A percentile compares a stretch with the other conserved stretches of the same genome.
These are phyloP conservation scores for Paramyrothecium sp. DNA, from an alignment of 2,329 filamentous ascomycete species.

Conservation along the genomic window DNA sequence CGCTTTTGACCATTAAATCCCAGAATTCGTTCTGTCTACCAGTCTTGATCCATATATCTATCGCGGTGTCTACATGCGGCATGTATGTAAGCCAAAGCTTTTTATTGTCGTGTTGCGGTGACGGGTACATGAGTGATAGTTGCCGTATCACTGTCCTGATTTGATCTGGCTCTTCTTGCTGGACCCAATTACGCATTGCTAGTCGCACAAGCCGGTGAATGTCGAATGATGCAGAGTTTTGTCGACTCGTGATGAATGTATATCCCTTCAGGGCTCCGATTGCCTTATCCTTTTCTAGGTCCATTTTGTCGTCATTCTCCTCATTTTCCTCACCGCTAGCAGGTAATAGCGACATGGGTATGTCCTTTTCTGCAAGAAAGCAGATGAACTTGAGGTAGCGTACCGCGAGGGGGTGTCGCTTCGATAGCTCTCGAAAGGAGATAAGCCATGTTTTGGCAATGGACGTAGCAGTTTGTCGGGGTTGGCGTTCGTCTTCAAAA, in stretches of 20 bases:
- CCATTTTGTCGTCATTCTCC: conserved; percentile 1
- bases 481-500: conserved; percentile 28
- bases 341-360: conserved; percentile 9
- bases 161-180: conserved; percentile 7
- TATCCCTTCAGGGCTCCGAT: conserved; percentile 23
- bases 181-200: conserved; percentile 25
- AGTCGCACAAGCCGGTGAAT: conserved; percentile 30
- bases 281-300: conserved; percentile 15
- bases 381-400: conserved; percentile 26
- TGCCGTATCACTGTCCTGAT: conserved; percentile 1
- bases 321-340: background rate
- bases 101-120: conserved; percentile 12
- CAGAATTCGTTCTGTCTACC: background rate
- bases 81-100: conserved; percentile 19
- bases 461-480: conserved; percentile 2
- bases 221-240: conserved; percentile 14
- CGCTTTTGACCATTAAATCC: background rate
- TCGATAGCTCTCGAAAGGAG: conserved; percentile 27
- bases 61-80: conserved; percentile 13
- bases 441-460: conserved; percentile 31
- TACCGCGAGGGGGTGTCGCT: conserved; percentile 19
- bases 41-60: conserved; percentile 2
- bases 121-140: conserved; percentile 10
- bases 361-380: conserved; percentile 13
- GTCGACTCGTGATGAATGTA: conserved; percentile 24